These are phyloP conservation scores for Globisporangium spiculum DNA, from an alignment of 352 stramenopile species.

Conservation along the genomic window DNA sequence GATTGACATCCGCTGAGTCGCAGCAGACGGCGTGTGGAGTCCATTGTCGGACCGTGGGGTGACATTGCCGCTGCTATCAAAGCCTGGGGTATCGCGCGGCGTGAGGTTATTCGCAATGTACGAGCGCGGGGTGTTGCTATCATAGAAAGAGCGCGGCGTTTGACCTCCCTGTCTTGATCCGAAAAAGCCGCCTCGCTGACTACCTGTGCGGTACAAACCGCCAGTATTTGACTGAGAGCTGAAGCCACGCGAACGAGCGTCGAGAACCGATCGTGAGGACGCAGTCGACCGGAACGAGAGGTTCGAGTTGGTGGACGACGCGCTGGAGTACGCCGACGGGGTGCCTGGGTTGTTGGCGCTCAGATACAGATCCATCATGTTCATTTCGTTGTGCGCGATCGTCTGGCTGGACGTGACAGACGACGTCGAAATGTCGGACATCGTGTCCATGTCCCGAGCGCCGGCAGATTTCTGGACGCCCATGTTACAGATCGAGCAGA, in stretches of 20 bases:
- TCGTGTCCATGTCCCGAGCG: conserved; percentile 36
- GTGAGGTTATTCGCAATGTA: conserved; percentile 77
- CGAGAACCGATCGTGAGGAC: conserved; percentile 55
- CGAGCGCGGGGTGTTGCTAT: conserved; percentile 65
- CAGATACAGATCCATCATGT: conserved; percentile 80
- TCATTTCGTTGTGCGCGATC: conserved; percentile 83
- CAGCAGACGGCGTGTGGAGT: conserved; percentile 32
- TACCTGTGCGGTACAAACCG: conserved; percentile 11
- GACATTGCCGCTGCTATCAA: conserved; percentile 30
- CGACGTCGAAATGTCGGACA: conserved; percentile 76
- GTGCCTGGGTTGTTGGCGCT: conserved; percentile 55
- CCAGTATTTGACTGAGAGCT: conserved; percentile 10
- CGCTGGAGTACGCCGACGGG: conserved; percentile 72
- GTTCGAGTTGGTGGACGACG: conserved; percentile 66
- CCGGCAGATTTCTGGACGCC: conserved; percentile 62
- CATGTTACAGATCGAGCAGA: conserved; percentile 86
- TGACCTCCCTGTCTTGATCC: conserved; percentile 11
- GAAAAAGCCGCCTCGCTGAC: conserved; percentile 16
- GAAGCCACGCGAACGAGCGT: conserved; percentile 27
- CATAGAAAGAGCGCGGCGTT: conserved; percentile 39
- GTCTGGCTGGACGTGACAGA: conserved; percentile 79
- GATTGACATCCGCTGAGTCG: conserved; percentile 56
- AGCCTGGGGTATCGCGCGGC: conserved; percentile 29
- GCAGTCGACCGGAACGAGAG: conserved; percentile 75
- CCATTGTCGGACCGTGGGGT: conserved; percentile 42